These are phyloP conservation scores for Amaranthus tricolor DNA, from an alignment of 179 eudicot genomes.

Conservation along the genomic window DNA sequence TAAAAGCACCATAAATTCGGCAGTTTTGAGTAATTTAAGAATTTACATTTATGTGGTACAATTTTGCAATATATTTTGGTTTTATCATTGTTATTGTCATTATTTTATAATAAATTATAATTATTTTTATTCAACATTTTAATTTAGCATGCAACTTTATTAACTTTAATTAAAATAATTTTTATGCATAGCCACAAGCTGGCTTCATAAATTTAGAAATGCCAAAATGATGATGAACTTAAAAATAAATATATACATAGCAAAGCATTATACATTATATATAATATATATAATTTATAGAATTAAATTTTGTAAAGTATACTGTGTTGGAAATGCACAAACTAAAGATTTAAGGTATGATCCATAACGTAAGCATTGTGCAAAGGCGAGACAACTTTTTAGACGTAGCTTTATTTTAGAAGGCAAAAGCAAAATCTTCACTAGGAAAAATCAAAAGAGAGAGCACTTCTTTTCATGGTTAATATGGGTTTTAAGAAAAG, in stretches of 20 bases:
- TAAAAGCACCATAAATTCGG: background rate
- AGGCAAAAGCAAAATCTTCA: conserved; percentile 48
- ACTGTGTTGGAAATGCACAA: conserved; percentile 27
- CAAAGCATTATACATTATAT: conserved; percentile 2
- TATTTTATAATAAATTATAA: no score
- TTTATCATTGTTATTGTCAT: no score
- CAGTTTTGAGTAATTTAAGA: no score
- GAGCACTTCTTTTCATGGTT: conserved; percentile 57
- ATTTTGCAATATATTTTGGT: no score
- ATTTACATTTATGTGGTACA: no score
- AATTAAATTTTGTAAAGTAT: conserved; percentile 1
- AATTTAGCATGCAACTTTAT: background rate
- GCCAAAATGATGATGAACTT: background rate
- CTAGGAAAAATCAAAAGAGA: conserved; percentile 27
- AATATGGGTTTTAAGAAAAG: conserved; percentile 6
- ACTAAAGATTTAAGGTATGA: conserved; percentile 36
- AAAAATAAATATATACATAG: conserved; percentile 2
- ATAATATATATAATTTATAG: background rate
- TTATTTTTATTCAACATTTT: no score
- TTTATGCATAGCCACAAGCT: background rate
- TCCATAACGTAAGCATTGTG: conserved; percentile 50
- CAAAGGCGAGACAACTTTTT: conserved; percentile 47
- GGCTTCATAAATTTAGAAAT: conserved; percentile 12
- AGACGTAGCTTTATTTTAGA: conserved; percentile 30
- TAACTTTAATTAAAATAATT: background rate